Percentiles rank a stretch among this genome's conserved stretches.
phyloP scores from a whole-genome alignment of 2,329 filamentous ascomycete genomes.

The Clarireedia sp. region DNA sequence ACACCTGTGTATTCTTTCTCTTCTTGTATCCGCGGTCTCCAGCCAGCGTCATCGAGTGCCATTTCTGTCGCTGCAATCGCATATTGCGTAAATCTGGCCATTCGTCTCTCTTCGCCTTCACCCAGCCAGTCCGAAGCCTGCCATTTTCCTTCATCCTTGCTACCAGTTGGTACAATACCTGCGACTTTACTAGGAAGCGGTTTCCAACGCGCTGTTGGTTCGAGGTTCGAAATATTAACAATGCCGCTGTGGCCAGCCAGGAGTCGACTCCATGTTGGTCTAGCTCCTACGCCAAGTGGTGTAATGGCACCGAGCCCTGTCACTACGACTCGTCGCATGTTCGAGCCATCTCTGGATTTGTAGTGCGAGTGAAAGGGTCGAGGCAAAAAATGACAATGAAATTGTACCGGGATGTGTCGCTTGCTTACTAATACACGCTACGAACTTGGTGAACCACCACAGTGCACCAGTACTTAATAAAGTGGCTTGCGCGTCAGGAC shows the following conservation, averaged over 20 bases:
- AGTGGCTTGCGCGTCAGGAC: too few species aligned
- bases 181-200: constrained; percentile 79
- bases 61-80: constrained; percentile 80
- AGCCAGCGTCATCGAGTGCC: constrained; percentile 75
- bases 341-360: constrained; percentile 19
- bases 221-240: constrained; percentile 58
- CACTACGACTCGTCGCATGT: constrained; percentile 64
- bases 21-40: constrained; percentile 44
- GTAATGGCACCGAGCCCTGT: constrained; percentile 77
- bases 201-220: constrained; percentile 42
- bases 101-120: constrained; percentile 57
- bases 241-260: constrained; percentile 75
- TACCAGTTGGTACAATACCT: constrained; percentile 63
- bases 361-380: neutral
- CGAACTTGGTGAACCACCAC: too few species aligned
- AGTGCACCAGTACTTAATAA: too few species aligned
- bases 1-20: constrained; percentile 76
- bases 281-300: constrained; percentile 73
- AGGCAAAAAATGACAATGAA: neutral
- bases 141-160: constrained; percentile 40
- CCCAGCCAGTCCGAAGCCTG: constrained; percentile 46
- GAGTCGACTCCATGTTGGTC: constrained; percentile 72
- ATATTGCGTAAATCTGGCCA: constrained; percentile 90
- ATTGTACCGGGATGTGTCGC: neutral
- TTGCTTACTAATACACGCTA: neutral